Percentiles rank a stretch among this genome's conserved stretches.
These are phyloP conservation scores for Xylariales sp. DNA, from an alignment of 2,329 filamentous ascomycete genomes.

Conservation along the genomic window DNA sequence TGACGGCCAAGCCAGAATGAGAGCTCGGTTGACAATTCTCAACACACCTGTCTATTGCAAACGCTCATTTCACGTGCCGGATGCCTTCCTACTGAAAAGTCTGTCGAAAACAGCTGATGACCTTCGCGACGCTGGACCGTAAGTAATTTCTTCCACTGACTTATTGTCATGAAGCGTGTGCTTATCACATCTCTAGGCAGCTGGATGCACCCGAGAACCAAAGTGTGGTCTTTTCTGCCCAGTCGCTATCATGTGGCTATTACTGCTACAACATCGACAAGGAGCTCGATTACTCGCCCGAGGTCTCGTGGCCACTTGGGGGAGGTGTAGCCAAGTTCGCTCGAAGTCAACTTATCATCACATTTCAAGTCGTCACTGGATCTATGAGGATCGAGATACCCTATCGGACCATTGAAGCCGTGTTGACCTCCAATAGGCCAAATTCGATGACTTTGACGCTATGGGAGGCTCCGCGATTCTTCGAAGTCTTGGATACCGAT, in stretches of 20 bases:
- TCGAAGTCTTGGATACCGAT: constrained; percentile 19
- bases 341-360: constrained; percentile 37
- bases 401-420: constrained; percentile 42
- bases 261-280: constrained; percentile 33
- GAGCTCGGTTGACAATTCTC: constrained; percentile 25
- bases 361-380: constrained; percentile 15
- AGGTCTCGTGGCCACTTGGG: constrained; percentile 33
- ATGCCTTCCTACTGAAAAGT: constrained; percentile 30
- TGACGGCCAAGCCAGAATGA: constrained; percentile 9
- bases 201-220: constrained; percentile 7
- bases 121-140: constrained; percentile 16
- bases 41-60: constrained; percentile 25
- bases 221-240: constrained; percentile 17
- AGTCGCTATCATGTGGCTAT: constrained; percentile 40
- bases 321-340: constrained; percentile 36
- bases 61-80: constrained; percentile 30
- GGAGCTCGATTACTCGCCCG: constrained; percentile 39
- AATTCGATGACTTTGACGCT: constrained; percentile 46
- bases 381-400: constrained; percentile 41
- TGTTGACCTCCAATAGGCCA: constrained; percentile 32
- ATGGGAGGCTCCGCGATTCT: constrained; percentile 46
- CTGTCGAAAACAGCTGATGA: constrained; percentile 29
- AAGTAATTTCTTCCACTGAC: neutral
- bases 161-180: neutral
- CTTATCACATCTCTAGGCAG: neutral